These are phyloP conservation scores for Rhodocollybia butyracea DNA, from an alignment of 768 basidiomycete species.

Conservation along the genomic window DNA sequence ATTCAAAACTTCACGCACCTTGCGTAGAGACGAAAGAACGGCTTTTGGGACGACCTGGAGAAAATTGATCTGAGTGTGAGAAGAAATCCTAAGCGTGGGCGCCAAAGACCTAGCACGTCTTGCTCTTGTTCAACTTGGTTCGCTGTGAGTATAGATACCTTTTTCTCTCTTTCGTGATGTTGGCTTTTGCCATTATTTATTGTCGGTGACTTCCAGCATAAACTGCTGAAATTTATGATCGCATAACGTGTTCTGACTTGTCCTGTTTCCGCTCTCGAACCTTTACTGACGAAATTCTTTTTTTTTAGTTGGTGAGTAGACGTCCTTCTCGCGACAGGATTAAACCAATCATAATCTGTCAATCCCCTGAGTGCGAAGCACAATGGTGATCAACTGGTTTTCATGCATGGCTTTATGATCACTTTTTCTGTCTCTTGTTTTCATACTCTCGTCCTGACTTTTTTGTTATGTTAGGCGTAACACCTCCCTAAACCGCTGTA, in stretches of 20 bases:
- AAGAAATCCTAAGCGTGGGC: too few species aligned
- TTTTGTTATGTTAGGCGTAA: background rate
- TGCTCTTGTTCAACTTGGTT: too few species aligned
- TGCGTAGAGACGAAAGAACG: slow-evolving; percentile 5
- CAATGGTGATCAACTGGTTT: slow-evolving; percentile 23
- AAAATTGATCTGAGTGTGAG: too few species aligned
- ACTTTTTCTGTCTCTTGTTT: background rate
- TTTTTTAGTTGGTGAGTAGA: background rate
- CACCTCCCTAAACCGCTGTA: background rate
- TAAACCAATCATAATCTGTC: slow-evolving; percentile 42
- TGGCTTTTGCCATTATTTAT: slow-evolving; percentile 58
- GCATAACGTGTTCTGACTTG: slow-evolving; percentile 45
- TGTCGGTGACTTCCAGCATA: slow-evolving; percentile 54
- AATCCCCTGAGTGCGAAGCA: slow-evolving; percentile 44
- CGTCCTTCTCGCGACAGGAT: slow-evolving; percentile 25
- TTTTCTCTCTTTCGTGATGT: slow-evolving; percentile 39
- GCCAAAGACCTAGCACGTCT: too few species aligned
- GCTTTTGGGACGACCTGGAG: too few species aligned
- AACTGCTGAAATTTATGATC: slow-evolving; percentile 38
- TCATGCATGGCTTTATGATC: slow-evolving; percentile 10
- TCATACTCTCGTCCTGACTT: background rate
- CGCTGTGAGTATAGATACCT: background rate
- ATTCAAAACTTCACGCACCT: slow-evolving; percentile 3
- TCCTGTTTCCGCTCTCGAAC: background rate
- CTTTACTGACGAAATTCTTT: slow-evolving; percentile 12